These are phyloP conservation scores for Neospora caninum DNA, from an alignment of 169 alveolate genomes.

Conservation along the genomic window DNA sequence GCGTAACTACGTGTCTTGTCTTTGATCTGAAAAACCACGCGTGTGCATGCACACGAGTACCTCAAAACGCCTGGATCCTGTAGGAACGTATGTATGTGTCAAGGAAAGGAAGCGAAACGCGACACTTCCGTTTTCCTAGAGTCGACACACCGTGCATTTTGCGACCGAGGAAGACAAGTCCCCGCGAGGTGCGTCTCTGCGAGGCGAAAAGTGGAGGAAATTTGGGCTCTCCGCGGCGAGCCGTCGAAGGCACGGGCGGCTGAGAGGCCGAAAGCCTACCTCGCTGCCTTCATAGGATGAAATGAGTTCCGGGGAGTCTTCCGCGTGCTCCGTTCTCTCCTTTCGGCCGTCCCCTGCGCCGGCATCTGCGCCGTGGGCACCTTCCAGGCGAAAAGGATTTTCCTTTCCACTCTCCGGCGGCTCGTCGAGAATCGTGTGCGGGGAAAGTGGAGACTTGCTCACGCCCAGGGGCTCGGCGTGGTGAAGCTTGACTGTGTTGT, in stretches of 20 bases:
- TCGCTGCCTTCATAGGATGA: slow-evolving; percentile 19
- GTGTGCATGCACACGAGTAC: too few species aligned
- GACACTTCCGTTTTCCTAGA: too few species aligned
- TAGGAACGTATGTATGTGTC: too few species aligned
- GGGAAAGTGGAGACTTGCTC: not conserved
- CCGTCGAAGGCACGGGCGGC: not conserved
- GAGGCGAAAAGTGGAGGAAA: not conserved
- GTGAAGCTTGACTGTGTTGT: slow-evolving; percentile 21
- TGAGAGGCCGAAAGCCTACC: not conserved
- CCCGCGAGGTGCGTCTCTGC: too few species aligned
- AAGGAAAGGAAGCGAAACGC: too few species aligned
- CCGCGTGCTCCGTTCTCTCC: not conserved
- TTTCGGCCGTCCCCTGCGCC: not conserved
- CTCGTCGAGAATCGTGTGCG: not conserved
- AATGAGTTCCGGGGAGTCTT: not conserved
- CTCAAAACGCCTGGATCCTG: too few species aligned
- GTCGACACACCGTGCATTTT: too few species aligned
- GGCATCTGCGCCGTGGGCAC: not conserved
- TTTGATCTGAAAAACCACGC: too few species aligned
- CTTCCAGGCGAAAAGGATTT: too few species aligned
- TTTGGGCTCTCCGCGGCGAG: not conserved
- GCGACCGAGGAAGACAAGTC: too few species aligned
- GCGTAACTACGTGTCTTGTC: too few species aligned
- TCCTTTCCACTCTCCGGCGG: not conserved
- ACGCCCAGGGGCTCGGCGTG: not conserved